Base-by-base conservation (phyloP, 768 basidiomycete species). In the Lentinula aciculospora region DNA sequence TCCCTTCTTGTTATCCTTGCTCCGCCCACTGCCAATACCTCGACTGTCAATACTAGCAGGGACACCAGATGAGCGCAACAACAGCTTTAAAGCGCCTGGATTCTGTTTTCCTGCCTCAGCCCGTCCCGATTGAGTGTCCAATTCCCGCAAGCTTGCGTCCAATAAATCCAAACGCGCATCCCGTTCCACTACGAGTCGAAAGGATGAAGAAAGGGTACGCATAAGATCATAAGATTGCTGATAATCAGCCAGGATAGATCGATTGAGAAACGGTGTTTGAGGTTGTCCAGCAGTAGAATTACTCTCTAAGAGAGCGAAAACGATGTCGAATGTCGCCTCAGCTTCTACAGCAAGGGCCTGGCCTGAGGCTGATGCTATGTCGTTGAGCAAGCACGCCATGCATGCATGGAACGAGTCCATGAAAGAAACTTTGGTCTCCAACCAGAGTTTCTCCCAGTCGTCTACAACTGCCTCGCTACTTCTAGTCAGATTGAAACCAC, bases 361-460 rank as follows among this genome's bases (percentile, higher is more conserved):
- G 0, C 79, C 83, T 0, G 75, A 74, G 5, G 76, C 67, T 7
- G 68, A 60, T 1, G 79, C 70, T 29, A 88, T 66, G 58, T 80
- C 79, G 25, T 72, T 71, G 5, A 88, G 65, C 50, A 86, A 71
- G 3, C 75, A 71, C 31, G 70, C 70, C 50, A 89, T 58, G 31
- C 89, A 64, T 49, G 83, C 66, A 61, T 91, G 88, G 68, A 89
- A 87, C 3, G 77, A 66, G 61, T 92, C 89, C 19, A 92, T 69
- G 25, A 91, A 70, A 21, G 82, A 80, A 7, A 88, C 84, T 70
- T 92, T 92, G 2, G 86, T 84, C 57, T 85, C 80, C 5, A 91
- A 73, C 81, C 86, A 88, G 46, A 88, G 75, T 13, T 73, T 74
- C 61, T 88, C 83, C 88, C 88, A 92, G 51, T 89, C 80, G 61